These are phyloP conservation scores for Ganoderma multipileum DNA, from an alignment of 1,284 basidiomycete species.

Conservation along the genomic window DNA sequence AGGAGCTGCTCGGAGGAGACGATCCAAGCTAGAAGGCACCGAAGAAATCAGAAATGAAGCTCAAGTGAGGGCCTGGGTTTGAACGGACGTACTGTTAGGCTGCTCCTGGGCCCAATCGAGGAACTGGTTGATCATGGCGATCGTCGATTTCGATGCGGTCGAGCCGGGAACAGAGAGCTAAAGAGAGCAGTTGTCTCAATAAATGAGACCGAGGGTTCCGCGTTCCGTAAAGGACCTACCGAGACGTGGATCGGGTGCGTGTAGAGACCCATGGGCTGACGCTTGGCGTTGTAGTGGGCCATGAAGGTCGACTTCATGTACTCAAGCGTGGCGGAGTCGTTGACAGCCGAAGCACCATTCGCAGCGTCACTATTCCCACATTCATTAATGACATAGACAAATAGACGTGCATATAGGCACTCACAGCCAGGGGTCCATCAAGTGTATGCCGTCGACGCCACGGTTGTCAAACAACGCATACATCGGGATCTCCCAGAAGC, in stretches of 20 bases:
- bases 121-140: slow-evolving; percentile 80
- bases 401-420: slow-evolving; percentile 34
- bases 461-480: slow-evolving; percentile 75
- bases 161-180: slow-evolving; percentile 52
- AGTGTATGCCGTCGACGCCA: slow-evolving; percentile 63
- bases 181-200: not conserved
- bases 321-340: slow-evolving; percentile 67
- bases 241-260: slow-evolving; percentile 85
- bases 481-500: slow-evolving; percentile 87
- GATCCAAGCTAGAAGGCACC: slow-evolving; percentile 66
- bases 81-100: slow-evolving; percentile 57
- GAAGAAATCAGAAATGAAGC: not conserved
- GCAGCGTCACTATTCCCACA: slow-evolving; percentile 52
- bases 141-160: slow-evolving; percentile 54
- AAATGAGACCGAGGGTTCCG: not conserved
- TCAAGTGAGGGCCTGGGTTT: not conserved
- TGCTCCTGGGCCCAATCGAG: slow-evolving; percentile 84
- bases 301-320: slow-evolving; percentile 83
- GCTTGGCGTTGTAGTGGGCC: slow-evolving; percentile 75
- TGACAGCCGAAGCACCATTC: slow-evolving; percentile 55
- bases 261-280: slow-evolving; percentile 82
- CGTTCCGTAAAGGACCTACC: slow-evolving; percentile 42
- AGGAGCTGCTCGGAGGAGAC: slow-evolving; percentile 78
- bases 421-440: slow-evolving; percentile 88
- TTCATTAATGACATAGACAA: slow-evolving; percentile 25